Percentiles rank a stretch among this genome's conserved stretches.
phyloP scores from a whole-genome alignment of 306 rosid species.

The Carpinus fangiana region DNA sequence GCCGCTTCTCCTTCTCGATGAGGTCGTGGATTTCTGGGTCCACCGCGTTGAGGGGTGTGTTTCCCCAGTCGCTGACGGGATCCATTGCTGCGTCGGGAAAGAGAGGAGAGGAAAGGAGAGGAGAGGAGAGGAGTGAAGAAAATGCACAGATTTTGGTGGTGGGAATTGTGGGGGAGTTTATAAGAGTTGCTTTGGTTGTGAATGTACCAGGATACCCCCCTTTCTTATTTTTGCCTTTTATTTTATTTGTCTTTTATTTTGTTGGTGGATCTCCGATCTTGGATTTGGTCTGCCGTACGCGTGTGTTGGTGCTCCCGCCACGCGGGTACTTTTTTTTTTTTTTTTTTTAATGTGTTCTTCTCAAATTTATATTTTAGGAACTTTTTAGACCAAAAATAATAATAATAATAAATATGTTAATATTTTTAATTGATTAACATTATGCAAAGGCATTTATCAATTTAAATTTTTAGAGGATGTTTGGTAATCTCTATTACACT shows the following conservation, averaged over 20 bases:
- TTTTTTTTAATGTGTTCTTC: no score
- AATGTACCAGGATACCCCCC: background rate
- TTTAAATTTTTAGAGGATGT: no score
- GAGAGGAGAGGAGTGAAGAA: background rate
- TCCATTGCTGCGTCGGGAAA: constrained; percentile 47
- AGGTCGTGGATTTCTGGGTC: constrained; percentile 88
- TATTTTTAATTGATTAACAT: no score
- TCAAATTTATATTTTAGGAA: no score
- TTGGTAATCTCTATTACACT: no score
- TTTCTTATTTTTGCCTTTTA: background rate
- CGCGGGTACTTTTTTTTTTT: no score
- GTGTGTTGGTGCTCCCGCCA: background rate
- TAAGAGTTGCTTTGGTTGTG: background rate
- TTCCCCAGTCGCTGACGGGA: constrained; percentile 73
- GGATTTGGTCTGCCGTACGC: background rate
- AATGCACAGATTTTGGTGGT: background rate
- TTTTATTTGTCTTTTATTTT: background rate
- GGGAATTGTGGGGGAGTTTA: background rate
- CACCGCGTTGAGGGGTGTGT: constrained; percentile 52
- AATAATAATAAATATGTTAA: no score
- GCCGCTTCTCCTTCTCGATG: constrained; percentile 85
- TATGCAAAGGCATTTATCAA: no score
- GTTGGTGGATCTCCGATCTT: background rate
- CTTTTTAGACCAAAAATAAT: no score
- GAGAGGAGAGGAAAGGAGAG: background rate